Evolutionary conservation across 768 basidiomycete species (phyloP).

Genomic region (Agaricus blazei): DNA sequence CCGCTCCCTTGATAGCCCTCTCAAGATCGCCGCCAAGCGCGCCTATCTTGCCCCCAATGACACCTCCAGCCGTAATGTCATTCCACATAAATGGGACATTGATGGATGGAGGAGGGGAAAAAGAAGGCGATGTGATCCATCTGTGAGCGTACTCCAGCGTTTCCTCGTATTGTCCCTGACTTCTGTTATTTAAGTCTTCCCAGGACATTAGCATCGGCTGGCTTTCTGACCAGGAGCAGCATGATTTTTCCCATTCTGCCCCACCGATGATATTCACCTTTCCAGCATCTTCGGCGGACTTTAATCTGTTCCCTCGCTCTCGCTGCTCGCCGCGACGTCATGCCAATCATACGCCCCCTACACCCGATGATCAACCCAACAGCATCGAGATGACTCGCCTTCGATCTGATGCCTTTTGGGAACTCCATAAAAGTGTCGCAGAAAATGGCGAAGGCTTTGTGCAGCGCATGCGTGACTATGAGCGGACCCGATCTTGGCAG

Average conservation of each 20-base stretch:
- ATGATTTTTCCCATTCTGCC: constrained; percentile 20
- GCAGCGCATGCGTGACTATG: constrained; percentile 70
- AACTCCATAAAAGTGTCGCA: constrained; percentile 56
- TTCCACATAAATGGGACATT: constrained; percentile 44
- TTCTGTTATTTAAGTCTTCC: not conserved
- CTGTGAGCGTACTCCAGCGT: constrained; percentile 25
- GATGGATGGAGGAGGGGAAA: constrained; percentile 53
- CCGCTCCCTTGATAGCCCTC: constrained; percentile 27
- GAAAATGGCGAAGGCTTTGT: constrained; percentile 67
- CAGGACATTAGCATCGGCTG: constrained; percentile 1
- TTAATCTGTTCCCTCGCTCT: constrained; percentile 33
- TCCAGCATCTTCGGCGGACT: constrained; percentile 45
- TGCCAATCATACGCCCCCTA: constrained; percentile 9
- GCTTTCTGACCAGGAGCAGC: constrained; percentile 17
- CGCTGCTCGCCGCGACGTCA: constrained; percentile 1
- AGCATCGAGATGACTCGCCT: constrained; percentile 27
- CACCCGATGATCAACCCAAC: constrained; percentile 6
- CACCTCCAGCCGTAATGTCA: constrained; percentile 16
- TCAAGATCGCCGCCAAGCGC: constrained; percentile 45
- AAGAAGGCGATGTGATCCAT: constrained; percentile 41
- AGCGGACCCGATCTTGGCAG: constrained; percentile 40
- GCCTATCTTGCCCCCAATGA: constrained; percentile 35
- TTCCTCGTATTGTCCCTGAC: not conserved
- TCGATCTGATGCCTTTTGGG: constrained; percentile 60
- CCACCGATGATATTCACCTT: constrained; percentile 25